A percentile compares a stretch with the other conserved stretches of the same genome.
Conservation (phyloP, 1,139 yeast genomes). For the Martiniozyma asiatica region DNA sequence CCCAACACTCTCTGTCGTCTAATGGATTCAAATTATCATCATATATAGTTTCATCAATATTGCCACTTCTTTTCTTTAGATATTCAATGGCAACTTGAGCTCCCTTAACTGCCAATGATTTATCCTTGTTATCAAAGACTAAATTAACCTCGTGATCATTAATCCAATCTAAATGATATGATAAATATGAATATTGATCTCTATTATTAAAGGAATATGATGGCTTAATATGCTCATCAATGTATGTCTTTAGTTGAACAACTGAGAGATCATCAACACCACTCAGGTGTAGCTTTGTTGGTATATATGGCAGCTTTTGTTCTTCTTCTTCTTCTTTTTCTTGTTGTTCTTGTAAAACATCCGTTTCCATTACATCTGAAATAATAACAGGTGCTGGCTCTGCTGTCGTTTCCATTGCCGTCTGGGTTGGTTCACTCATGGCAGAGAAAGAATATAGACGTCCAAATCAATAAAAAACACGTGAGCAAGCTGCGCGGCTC, state of each 20-base stretch:
- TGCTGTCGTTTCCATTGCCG: too few species aligned
- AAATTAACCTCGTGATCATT: conserved; percentile 50
- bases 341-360: too few species aligned
- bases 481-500: too few species aligned
- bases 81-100: conserved; percentile 26
- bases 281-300: conserved; percentile 29
- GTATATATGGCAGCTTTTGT: conserved; percentile 32
- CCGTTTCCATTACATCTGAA: too few species aligned
- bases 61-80: conserved; percentile 1
- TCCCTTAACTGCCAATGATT: conserved; percentile 4
- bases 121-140: conserved; percentile 26
- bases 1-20: conserved; percentile 11
- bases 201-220: conserved; percentile 21
- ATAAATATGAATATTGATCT: conserved; percentile 16
- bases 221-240: conserved; percentile 38
- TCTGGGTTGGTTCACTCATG: too few species aligned
- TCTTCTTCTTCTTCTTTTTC: conserved; percentile 6
- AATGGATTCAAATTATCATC: neutral
- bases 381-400: too few species aligned
- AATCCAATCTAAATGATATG: conserved; percentile 50
- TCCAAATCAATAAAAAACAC: too few species aligned
- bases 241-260: conserved; percentile 45
- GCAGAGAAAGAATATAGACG: too few species aligned
- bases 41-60: neutral
- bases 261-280: conserved; percentile 68